Base-by-base conservation (phyloP, 371 early-diverging fungal species). In the Rhizopus stolonifer region DNA sequence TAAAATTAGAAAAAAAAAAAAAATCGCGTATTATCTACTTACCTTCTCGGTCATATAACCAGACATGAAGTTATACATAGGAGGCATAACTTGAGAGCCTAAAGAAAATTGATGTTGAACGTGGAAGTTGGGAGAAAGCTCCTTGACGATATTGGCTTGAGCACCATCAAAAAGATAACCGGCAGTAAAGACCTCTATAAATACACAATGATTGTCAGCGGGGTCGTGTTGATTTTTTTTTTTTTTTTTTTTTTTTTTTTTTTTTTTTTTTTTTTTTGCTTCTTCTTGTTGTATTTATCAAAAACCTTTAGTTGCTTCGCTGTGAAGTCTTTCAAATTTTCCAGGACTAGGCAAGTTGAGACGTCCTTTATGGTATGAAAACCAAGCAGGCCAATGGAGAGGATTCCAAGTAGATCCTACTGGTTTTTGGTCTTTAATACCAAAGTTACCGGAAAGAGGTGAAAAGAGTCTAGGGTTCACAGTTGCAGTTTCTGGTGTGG, bases 151-250 rank as follows among this genome's bases (percentile, higher is more conserved):
- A 64, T 96, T 96, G 52, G 94, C 90, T 60, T 92, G 91, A 25
- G 90, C 96, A 56, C 99, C 99, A 58, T 98, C 97, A 66, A 97
- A 92, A 61, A 91, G 68, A 67, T 85, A 88, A 72, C 89, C 82
- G 59, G 87, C 84, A 54, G 89, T 75, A 64, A 91, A 89, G 13
- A 85, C 78, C 53, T 82, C 91, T 93, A 72, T 23, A 29, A 29
- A 26, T 49, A 38, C 47, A 26, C 24, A 14, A 40, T n/a, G 38
- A 19, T 21, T 13, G 19, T n/a, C n/a, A n/a, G n/a, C n/a, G n/a
- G n/a, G n/a, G n/a, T n/a, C n/a, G n/a, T n/a, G n/a, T n/a, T n/a
- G n/a, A n/a, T n/a, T n/a, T n/a, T n/a, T n/a, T n/a, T 36, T 4
- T 11, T 15, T 36, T 7, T 15, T 15, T 36, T 36, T 36, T 36